phyloP scores from a whole-genome alignment of 495 filamentous ascomycete genomes.

The Apiosordaria backusii region DNA sequence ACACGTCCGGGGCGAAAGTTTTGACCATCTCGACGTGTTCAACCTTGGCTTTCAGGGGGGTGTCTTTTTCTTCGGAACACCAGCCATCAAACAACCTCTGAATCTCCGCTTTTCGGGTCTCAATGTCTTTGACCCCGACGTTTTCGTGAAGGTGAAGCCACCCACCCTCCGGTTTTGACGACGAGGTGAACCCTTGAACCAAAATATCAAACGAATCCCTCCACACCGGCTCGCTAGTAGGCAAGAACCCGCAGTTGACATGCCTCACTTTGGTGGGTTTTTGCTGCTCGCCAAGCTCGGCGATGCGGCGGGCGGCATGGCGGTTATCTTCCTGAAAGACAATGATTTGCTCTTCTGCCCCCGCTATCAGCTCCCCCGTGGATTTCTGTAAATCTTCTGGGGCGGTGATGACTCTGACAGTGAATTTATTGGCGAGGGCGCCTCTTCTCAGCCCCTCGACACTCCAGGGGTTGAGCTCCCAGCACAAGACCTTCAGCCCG shows the following conservation, averaged over 20 bases:
- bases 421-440: slow-evolving; percentile 64
- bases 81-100: slow-evolving; percentile 37
- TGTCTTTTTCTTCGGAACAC: slow-evolving; percentile 1
- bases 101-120: slow-evolving; percentile 49
- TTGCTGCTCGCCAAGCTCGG: slow-evolving; percentile 16
- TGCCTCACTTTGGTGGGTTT: slow-evolving; percentile 49
- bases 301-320: slow-evolving; percentile 49
- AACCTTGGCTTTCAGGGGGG: slow-evolving; percentile 39
- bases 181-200: background rate
- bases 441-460: slow-evolving; percentile 76
- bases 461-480: slow-evolving; percentile 87
- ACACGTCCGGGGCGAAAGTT: slow-evolving; percentile 85
- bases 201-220: slow-evolving; percentile 51
- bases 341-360: slow-evolving; percentile 45
- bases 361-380: background rate
- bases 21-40: slow-evolving; percentile 79
- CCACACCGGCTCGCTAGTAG: slow-evolving; percentile 65
- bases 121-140: slow-evolving; percentile 61
- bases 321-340: slow-evolving; percentile 72
- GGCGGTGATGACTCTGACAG: slow-evolving; percentile 43
- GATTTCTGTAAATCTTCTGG: background rate
- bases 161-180: background rate
- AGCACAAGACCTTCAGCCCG: slow-evolving; percentile 76
- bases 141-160: slow-evolving; percentile 81
- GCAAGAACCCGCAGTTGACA: slow-evolving; percentile 80